These are phyloP conservation scores for Collybia nuda DNA, from an alignment of 768 basidiomycete species.

Conservation along the genomic window DNA sequence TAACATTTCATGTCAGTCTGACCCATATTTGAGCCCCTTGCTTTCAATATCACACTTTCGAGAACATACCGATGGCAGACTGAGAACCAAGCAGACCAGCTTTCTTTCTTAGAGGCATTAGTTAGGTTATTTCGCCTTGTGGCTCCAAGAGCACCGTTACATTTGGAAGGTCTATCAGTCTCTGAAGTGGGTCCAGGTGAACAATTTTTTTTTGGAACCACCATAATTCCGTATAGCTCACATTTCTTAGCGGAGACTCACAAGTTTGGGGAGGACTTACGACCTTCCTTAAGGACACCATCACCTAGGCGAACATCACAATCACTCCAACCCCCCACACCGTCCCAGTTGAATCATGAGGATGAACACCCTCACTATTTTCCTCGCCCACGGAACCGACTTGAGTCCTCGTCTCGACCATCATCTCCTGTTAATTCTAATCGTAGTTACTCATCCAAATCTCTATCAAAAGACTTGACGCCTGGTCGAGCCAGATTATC, in stretches of 20 bases:
- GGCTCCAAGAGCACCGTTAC: slow-evolving; percentile 44
- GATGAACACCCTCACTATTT: slow-evolving; percentile 19
- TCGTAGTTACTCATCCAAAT: slow-evolving; percentile 14
- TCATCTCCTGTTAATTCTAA: slow-evolving; percentile 37
- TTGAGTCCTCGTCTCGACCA: slow-evolving; percentile 31
- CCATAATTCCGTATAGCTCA: neutral
- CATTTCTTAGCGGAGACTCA: too few relatives aligned
- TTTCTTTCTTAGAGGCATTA: slow-evolving; percentile 64
- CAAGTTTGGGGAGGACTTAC: too few relatives aligned
- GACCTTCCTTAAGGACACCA: neutral
- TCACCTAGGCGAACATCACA: slow-evolving; percentile 13
- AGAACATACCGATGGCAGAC: slow-evolving; percentile 91
- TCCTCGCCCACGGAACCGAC: slow-evolving; percentile 22
- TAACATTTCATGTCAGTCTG: slow-evolving; percentile 4
- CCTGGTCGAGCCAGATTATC: slow-evolving; percentile 23
- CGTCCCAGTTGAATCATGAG: slow-evolving; percentile 24
- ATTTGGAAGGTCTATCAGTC: slow-evolving; percentile 59
- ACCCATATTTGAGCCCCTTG: slow-evolving; percentile 43
- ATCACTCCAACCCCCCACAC: slow-evolving; percentile 19
- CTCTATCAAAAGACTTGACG: slow-evolving; percentile 14
- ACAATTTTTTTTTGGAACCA: slow-evolving; percentile 4
- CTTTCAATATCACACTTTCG: slow-evolving; percentile 84
- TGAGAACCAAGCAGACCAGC: slow-evolving; percentile 72
- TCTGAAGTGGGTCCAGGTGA: slow-evolving; percentile 32
- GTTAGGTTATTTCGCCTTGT: slow-evolving; percentile 60